These are phyloP conservation scores for Chrysanthemum seticuspe DNA, from an alignment of 129 eudicot genomes.

Conservation along the genomic window DNA sequence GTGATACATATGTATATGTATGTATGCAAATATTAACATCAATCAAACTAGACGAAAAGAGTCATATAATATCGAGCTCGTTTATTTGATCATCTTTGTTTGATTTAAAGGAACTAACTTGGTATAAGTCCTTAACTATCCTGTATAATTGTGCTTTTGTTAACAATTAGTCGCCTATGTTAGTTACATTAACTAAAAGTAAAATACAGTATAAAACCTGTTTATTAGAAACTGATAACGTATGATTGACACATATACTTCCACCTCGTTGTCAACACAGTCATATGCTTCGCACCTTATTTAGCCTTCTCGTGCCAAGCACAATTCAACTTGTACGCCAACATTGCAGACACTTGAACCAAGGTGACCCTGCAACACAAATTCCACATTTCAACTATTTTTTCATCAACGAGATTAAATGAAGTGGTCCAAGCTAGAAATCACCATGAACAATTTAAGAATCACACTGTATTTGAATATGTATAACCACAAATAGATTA, in stretches of 20 bases:
- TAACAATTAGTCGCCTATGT: not conserved
- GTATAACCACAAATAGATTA: slow-evolving; percentile 11
- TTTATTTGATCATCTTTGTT: too few species aligned
- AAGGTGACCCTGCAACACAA: too few species aligned
- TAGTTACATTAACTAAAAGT: not conserved
- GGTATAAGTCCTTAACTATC: too few species aligned
- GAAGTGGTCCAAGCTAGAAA: too few species aligned
- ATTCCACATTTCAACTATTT: not conserved
- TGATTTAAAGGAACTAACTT: too few species aligned
- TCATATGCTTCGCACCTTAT: not conserved
- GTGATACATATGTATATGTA: too few species aligned
- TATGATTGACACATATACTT: slow-evolving; percentile 1
- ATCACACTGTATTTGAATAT: not conserved
- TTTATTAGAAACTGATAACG: too few species aligned
- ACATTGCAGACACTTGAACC: not conserved
- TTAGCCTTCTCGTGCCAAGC: not conserved
- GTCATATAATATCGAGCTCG: too few species aligned
- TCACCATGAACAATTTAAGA: not conserved
- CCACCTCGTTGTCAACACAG: not conserved
- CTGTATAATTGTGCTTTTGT: too few species aligned
- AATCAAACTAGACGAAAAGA: too few species aligned
- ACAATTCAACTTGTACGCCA: not conserved
- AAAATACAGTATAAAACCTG: not conserved
- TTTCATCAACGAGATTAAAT: not conserved
- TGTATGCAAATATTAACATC: too few species aligned